Conservation (phyloP, 768 basidiomycete species). For the Mycena vitilis region DNA sequence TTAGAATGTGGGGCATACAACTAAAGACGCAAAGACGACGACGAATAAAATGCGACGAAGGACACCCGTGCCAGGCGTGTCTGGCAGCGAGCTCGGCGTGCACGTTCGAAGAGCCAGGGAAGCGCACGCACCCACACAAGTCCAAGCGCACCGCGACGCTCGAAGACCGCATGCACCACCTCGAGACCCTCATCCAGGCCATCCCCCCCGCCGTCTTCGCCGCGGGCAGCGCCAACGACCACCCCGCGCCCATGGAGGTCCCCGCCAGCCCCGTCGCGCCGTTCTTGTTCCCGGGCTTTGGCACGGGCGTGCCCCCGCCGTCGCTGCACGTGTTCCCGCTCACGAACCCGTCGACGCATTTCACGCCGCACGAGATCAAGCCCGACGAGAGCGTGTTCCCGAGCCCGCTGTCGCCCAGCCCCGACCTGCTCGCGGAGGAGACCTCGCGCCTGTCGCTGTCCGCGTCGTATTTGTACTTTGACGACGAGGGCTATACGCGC, state of each 20-base stretch:
- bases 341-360: conserved; percentile 85
- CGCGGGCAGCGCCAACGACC: conserved; percentile 59
- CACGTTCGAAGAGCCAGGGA: conserved; percentile 89
- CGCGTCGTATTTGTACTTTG: conserved; percentile 87
- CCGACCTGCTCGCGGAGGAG: conserved; percentile 67
- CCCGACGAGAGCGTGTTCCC: conserved; percentile 56
- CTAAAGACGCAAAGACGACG: conserved; percentile 65
- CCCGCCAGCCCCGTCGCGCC: conserved; percentile 51
- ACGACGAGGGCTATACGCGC: conserved; percentile 87
- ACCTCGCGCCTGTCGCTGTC: conserved; percentile 73
- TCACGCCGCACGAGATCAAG: conserved; percentile 60
- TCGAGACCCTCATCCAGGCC: conserved; percentile 86
- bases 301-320: conserved; percentile 79
- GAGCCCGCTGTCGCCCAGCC: conserved; percentile 38
- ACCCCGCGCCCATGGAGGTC: conserved; percentile 45
- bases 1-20: not conserved
- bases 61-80: conserved; percentile 90
- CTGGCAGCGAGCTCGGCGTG: conserved; percentile 85
- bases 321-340: conserved; percentile 83
- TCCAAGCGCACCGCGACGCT: conserved; percentile 90
- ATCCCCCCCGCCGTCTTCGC: conserved; percentile 86
- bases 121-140: conserved; percentile 87
- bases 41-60: conserved; percentile 90
- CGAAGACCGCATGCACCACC: conserved; percentile 90
- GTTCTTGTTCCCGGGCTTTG: conserved; percentile 55